Conservation (phyloP, 768 basidiomycete species). For the Leccinellum albellum region DNA sequence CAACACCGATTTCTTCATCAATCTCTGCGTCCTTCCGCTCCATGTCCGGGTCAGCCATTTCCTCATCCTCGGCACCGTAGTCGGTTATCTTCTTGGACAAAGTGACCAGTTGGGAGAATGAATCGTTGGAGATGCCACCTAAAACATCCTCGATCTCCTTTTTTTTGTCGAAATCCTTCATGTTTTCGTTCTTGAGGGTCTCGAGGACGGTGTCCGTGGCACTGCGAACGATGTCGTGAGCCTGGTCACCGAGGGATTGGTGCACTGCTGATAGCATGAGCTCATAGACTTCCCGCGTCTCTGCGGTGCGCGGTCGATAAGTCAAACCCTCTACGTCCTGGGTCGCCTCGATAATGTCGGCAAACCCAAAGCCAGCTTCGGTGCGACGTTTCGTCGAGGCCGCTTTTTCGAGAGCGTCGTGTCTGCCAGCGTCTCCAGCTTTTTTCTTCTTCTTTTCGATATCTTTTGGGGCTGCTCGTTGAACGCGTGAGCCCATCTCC, state of each 20-base stretch:
- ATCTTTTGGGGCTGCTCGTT: constrained; percentile 80
- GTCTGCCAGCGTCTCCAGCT: constrained; percentile 48
- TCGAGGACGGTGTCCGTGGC: constrained; percentile 93
- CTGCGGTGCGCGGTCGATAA: constrained; percentile 90
- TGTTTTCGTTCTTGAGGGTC: constrained; percentile 77
- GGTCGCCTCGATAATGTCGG: constrained; percentile 92
- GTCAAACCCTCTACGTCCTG: constrained; percentile 89
- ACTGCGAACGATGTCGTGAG: constrained; percentile 91
- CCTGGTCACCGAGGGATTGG: constrained; percentile 84
- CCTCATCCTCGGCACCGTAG: constrained; percentile 85
- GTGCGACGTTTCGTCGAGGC: constrained; percentile 52
- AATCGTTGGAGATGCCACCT: constrained; percentile 61
- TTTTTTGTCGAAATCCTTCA: constrained; percentile 98
- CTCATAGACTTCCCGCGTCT: constrained; percentile 93
- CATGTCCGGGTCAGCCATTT: constrained; percentile 71
- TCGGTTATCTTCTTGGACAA: constrained; percentile 95
- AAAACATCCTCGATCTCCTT: constrained; percentile 83
- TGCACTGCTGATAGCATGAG: constrained; percentile 84
- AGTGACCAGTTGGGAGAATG: constrained; percentile 77
- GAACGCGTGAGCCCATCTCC: constrained; percentile 92
- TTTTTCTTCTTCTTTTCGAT: constrained; percentile 93
- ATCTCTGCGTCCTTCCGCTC: constrained; percentile 85
- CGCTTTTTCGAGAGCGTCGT: constrained; percentile 57
- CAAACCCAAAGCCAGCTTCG: constrained; percentile 70
- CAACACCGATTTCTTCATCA: constrained; percentile 95